A percentile compares a stretch with the other conserved stretches of the same genome.
Evolutionary conservation across 176 grass and related monocot genomes (phyloP).

Genomic region (Musa itinerans): DNA sequence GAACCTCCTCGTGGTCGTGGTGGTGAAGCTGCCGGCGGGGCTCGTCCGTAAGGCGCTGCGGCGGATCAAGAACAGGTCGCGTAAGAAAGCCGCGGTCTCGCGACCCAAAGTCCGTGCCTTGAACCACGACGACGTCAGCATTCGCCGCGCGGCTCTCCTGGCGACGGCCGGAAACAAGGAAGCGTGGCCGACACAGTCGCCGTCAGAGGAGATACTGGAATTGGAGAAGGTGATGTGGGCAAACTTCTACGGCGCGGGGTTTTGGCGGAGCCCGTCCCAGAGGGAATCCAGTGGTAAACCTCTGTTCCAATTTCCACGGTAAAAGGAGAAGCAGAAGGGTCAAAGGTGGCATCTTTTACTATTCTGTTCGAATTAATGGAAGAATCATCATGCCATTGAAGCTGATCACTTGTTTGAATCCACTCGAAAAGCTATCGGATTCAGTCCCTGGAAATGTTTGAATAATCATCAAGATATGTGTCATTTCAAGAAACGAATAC

Average conservation of each 20-base stretch:
- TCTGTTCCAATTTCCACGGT: neutral
- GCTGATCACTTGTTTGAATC: neutral
- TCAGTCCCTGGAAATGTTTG: neutral
- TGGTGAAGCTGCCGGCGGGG: slow-evolving; percentile 30
- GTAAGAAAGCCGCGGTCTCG: slow-evolving; percentile 10
- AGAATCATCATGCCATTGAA: neutral
- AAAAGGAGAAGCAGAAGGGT: neutral
- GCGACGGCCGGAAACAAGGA: neutral
- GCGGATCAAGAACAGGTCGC: neutral
- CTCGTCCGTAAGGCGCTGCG: slow-evolving; percentile 11
- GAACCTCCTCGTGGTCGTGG: slow-evolving; percentile 28
- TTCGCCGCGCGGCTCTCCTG: neutral
- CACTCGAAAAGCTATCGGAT: neutral
- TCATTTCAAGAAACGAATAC: neutral
- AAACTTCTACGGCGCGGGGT: slow-evolving; percentile 39
- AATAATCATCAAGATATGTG: neutral
- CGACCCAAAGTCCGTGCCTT: slow-evolving; percentile 24
- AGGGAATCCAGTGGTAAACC: neutral
- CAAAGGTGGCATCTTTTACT: neutral
- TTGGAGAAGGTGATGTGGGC: slow-evolving; percentile 45
- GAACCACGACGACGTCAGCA: neutral
- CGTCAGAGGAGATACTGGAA: slow-evolving; percentile 14
- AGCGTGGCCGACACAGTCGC: neutral
- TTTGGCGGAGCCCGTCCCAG: slow-evolving; percentile 53
- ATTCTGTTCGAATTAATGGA: no score